Percentiles rank a stretch among this genome's conserved stretches.
Evolutionary conservation across 352 stramenopile species (phyloP).

Genomic region (Phytophthora sp.): DNA sequence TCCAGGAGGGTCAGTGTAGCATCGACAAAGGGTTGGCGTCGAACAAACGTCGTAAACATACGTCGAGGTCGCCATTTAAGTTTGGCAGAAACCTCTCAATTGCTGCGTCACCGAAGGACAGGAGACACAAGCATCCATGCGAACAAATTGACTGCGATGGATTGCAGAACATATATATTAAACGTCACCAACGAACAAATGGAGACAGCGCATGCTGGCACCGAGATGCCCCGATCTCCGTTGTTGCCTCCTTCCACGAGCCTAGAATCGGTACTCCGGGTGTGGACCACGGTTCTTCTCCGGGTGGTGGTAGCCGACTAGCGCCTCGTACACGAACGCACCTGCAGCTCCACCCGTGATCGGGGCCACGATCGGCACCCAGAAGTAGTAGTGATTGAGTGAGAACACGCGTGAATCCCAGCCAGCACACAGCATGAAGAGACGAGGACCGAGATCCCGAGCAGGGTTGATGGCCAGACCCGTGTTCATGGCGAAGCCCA

Average conservation of each 20-base stretch:
- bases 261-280: constrained; percentile 31
- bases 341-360: constrained; percentile 43
- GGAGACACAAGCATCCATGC: too few species aligned
- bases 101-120: too few species aligned
- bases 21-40: too few species aligned
- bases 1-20: too few species aligned
- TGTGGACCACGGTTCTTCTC: constrained; percentile 41
- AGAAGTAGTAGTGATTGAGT: constrained; percentile 56
- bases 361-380: constrained; percentile 56
- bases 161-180: not conserved
- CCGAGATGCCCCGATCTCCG: not conserved
- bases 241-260: not conserved
- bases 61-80: too few species aligned
- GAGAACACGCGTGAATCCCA: constrained; percentile 56
- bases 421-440: constrained; percentile 49
- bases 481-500: constrained; percentile 35
- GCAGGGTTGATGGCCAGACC: constrained; percentile 47
- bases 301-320: constrained; percentile 50
- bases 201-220: too few species aligned
- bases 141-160: too few species aligned
- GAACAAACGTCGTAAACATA: too few species aligned
- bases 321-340: constrained; percentile 39
- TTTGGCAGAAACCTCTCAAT: too few species aligned
- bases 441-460: constrained; percentile 44
- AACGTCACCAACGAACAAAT: not conserved